phyloP scores from a whole-genome alignment of 1,139 yeast genomes.

The Suhomyces chickasaworum region DNA sequence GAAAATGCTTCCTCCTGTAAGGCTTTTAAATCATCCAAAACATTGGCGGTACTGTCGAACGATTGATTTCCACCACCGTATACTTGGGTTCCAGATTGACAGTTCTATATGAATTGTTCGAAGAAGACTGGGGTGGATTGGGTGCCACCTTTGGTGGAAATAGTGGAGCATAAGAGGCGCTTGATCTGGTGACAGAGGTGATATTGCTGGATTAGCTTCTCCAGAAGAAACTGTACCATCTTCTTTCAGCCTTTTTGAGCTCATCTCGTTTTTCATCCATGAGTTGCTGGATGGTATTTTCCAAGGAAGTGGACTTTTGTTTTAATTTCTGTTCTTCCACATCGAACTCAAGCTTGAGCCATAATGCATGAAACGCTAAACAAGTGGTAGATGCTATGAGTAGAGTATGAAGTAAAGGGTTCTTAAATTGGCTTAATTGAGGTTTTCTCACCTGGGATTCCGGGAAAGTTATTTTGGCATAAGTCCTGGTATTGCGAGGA shows the following conservation, averaged over 20 bases:
- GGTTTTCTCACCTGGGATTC: slow-evolving; percentile 29
- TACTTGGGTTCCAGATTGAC: background rate
- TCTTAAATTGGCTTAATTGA: slow-evolving; percentile 37
- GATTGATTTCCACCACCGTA: slow-evolving; percentile 14
- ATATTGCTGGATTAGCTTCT: too few species aligned
- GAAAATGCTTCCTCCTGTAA: slow-evolving; percentile 68
- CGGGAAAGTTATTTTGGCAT: slow-evolving; percentile 11
- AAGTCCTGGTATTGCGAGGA: background rate
- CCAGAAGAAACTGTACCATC: slow-evolving; percentile 32
- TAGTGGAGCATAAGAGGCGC: slow-evolving; percentile 24
- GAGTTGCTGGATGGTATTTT: slow-evolving; percentile 33
- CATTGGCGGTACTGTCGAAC: slow-evolving; percentile 48
- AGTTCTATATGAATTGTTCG: slow-evolving; percentile 15
- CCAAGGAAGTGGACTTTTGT: slow-evolving; percentile 30
- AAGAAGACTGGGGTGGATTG: slow-evolving; percentile 6
- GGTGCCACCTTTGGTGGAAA: slow-evolving; percentile 35
- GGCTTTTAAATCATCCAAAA: slow-evolving; percentile 61
- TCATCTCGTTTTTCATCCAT: slow-evolving; percentile 33
- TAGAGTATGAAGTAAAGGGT: slow-evolving; percentile 43
- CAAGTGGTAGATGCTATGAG: slow-evolving; percentile 45
- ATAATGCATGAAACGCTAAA: slow-evolving; percentile 37
- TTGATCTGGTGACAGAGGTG: slow-evolving; percentile 16
- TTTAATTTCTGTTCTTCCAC: slow-evolving; percentile 31
- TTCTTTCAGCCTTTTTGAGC: slow-evolving; percentile 17
- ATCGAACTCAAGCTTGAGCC: slow-evolving; percentile 36